phyloP scores from a whole-genome alignment of 1,284 basidiomycete species.

The Fomitopsis betulina region DNA sequence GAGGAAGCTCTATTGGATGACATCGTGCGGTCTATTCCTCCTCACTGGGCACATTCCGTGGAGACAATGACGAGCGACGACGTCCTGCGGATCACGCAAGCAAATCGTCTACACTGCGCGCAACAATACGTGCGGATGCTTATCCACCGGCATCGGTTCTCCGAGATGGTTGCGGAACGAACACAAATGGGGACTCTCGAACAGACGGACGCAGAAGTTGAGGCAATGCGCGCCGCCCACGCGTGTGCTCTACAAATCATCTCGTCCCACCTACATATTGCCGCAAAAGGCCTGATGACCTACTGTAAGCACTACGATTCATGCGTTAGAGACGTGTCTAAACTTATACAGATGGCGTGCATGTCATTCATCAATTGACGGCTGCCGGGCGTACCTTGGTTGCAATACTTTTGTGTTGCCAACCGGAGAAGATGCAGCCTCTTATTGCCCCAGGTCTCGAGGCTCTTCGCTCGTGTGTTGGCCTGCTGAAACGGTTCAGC shows the following conservation, averaged over 20 bases:
- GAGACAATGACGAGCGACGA: slow-evolving; percentile 84
- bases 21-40: slow-evolving; percentile 64
- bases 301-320: slow-evolving; percentile 64
- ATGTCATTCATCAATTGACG: slow-evolving; percentile 89
- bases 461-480: slow-evolving; percentile 80
- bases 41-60: slow-evolving; percentile 74
- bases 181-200: slow-evolving; percentile 41
- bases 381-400: slow-evolving; percentile 89
- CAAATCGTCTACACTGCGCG: slow-evolving; percentile 78
- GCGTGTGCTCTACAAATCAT: slow-evolving; percentile 76
- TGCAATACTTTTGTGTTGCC: slow-evolving; percentile 78
- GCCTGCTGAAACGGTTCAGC: slow-evolving; percentile 73
- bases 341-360: slow-evolving; percentile 68
- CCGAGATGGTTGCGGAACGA: slow-evolving; percentile 65
- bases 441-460: slow-evolving; percentile 79
- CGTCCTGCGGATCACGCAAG: slow-evolving; percentile 83
- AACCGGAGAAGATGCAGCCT: slow-evolving; percentile 60
- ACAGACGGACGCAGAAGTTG: slow-evolving; percentile 58
- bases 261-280: slow-evolving; percentile 77
- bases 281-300: slow-evolving; percentile 86
- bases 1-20: slow-evolving; percentile 81
- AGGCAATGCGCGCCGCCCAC: slow-evolving; percentile 68
- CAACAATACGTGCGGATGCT: slow-evolving; percentile 83
- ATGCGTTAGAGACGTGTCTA: slow-evolving; percentile 4
- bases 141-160: slow-evolving; percentile 73